Evolutionary conservation across 2,329 filamentous ascomycete species (phyloP).

Genomic region (Thielaviopsis euricoi): DNA sequence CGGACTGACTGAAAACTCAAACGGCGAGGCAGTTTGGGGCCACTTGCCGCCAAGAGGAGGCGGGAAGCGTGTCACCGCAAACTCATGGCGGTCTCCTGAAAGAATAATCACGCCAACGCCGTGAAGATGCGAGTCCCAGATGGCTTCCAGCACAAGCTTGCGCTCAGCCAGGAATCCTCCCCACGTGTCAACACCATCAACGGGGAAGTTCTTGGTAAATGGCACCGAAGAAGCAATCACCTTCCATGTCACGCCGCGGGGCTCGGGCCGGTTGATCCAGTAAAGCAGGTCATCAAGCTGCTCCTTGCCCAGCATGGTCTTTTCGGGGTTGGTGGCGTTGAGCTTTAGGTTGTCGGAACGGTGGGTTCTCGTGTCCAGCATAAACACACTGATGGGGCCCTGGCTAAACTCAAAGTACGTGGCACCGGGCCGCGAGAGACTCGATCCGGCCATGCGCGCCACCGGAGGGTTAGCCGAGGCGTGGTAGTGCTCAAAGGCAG

Average conservation of each 20-base stretch:
- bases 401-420: slow-evolving; percentile 85
- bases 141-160: slow-evolving; percentile 63
- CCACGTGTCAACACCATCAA: slow-evolving; percentile 84
- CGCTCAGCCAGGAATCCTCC: slow-evolving; percentile 78
- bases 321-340: slow-evolving; percentile 39
- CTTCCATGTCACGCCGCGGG: slow-evolving; percentile 77
- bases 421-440: slow-evolving; percentile 30
- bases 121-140: slow-evolving; percentile 70
- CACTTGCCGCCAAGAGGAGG: slow-evolving; percentile 44
- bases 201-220: slow-evolving; percentile 94
- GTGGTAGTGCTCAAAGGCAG: slow-evolving; percentile 80
- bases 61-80: slow-evolving; percentile 70
- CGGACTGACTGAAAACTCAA: slow-evolving; percentile 86
- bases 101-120: slow-evolving; percentile 68
- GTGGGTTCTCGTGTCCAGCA: slow-evolving; percentile 82
- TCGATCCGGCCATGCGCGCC: slow-evolving; percentile 32
- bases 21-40: slow-evolving; percentile 48
- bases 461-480: slow-evolving; percentile 65
- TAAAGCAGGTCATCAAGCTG: slow-evolving; percentile 67
- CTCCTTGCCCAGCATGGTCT: slow-evolving; percentile 71
- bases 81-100: slow-evolving; percentile 91
- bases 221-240: slow-evolving; percentile 80
- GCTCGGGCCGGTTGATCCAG: slow-evolving; percentile 59
- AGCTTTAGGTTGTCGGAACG: slow-evolving; percentile 51
- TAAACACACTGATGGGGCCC: slow-evolving; percentile 85